phyloP scores from a whole-genome alignment of 2,329 filamentous ascomycete genomes.

The Lecanoromycetidae sp. region DNA sequence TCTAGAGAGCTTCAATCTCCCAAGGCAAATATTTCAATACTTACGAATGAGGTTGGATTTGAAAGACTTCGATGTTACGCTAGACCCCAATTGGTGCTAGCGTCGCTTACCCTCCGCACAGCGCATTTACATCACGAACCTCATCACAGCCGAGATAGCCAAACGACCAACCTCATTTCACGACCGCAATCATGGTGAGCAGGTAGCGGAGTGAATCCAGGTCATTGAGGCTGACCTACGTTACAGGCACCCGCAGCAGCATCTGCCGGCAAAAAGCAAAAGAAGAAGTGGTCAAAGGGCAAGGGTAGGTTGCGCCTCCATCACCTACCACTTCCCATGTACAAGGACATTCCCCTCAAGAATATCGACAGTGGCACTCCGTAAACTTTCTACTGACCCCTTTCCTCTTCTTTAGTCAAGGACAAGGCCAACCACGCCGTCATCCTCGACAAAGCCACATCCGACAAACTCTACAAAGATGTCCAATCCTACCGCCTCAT shows the following conservation, averaged over 20 bases:
- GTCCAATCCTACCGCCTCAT: constrained; percentile 99
- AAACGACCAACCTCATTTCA: neutral
- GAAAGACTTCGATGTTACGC: no score
- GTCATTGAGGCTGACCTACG: neutral
- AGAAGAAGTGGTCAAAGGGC: constrained; percentile 48
- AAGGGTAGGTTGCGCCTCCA: constrained; percentile 35
- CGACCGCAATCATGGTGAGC: constrained; percentile 10
- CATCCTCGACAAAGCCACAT: constrained; percentile 93
- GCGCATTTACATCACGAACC: constrained; percentile 3
- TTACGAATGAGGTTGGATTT: no score
- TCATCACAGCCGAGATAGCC: neutral
- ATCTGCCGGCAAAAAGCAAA: constrained; percentile 39
- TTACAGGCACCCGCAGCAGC: constrained; percentile 35
- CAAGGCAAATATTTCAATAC: no score
- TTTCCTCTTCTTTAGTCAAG: constrained; percentile 60
- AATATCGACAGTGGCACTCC: no score
- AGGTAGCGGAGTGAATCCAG: neutral
- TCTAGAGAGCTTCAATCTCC: no score
- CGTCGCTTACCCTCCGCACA: constrained; percentile 13
- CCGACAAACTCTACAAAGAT: constrained; percentile 99
- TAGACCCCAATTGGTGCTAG: neutral
- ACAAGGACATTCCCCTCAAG: neutral
- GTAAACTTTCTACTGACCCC: neutral
- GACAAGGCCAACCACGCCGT: constrained; percentile 99
- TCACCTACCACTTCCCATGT: constrained; percentile 2